Percentiles rank a stretch among this genome's conserved stretches.
These are phyloP conservation scores for Galerina sulciceps DNA, from an alignment of 768 basidiomycete genomes.

Conservation along the genomic window DNA sequence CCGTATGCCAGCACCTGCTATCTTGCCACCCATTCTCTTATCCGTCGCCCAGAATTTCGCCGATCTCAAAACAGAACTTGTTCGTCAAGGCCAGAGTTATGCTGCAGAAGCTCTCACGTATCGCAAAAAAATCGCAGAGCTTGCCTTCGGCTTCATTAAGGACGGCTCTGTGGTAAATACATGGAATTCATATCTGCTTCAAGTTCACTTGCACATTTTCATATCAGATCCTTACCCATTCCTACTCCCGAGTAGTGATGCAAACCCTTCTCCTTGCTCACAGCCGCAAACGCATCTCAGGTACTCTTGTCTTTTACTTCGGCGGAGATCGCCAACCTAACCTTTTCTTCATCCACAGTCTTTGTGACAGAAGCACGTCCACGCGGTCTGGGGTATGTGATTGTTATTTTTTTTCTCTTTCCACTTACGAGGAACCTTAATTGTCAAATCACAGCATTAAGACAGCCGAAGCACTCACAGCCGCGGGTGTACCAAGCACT, in stretches of 20 bases:
- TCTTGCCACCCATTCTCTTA: background rate
- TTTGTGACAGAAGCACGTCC: conserved; percentile 98
- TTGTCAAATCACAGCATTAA: conserved; percentile 62
- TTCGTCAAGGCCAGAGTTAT: conserved; percentile 81
- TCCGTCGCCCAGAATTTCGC: conserved; percentile 67
- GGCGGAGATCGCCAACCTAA: conserved; percentile 19
- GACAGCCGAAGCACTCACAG: conserved; percentile 86
- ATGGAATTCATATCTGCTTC: background rate
- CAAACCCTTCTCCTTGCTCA: conserved; percentile 91
- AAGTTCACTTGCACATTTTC: conserved; percentile 8
- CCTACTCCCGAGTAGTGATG: conserved; percentile 95
- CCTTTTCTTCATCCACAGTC: conserved; percentile 47
- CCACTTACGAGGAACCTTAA: conserved; percentile 18
- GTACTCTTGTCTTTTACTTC: conserved; percentile 30
- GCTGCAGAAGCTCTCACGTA: conserved; percentile 81
- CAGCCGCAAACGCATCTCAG: conserved; percentile 88
- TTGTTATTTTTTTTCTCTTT: conserved; percentile 17
- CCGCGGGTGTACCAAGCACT: conserved; percentile 92
- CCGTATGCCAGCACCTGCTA: conserved; percentile 48
- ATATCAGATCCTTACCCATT: conserved; percentile 91
- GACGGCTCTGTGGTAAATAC: conserved; percentile 85
- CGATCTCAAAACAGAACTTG: conserved; percentile 81
- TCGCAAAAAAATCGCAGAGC: conserved; percentile 86
- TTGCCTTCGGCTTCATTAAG: conserved; percentile 91
- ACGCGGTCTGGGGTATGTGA: conserved; percentile 79